Percentiles rank a stretch among this genome's conserved stretches.
These are phyloP conservation scores for Dendrocalamus latiflorus DNA, from an alignment of 202 grass and related monocot genomes.

Conservation along the genomic window DNA sequence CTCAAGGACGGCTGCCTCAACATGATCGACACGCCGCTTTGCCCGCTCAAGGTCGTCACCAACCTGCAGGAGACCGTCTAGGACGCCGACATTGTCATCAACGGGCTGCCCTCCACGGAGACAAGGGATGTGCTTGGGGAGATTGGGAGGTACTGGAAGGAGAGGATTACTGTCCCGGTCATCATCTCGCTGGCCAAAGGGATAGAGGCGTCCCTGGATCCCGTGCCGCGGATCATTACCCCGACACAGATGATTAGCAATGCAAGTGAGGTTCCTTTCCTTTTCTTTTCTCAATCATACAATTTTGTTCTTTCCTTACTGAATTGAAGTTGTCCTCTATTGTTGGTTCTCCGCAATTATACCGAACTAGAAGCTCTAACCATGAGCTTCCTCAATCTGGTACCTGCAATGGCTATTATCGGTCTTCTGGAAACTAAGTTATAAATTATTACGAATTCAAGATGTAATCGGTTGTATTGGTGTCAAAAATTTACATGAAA, in stretches of 20 bases:
- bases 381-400: background rate
- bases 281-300: background rate
- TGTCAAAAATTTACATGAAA: background rate
- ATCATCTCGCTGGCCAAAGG: slow-evolving; percentile 95
- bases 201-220: slow-evolving; percentile 84
- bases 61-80: too few species aligned
- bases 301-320: background rate
- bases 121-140: too few species aligned
- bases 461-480: background rate
- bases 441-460: background rate
- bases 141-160: slow-evolving; percentile 97
- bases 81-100: too few species aligned
- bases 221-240: slow-evolving; percentile 80
- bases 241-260: slow-evolving; percentile 93
- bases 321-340: background rate
- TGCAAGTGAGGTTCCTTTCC: slow-evolving; percentile 57
- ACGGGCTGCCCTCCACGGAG: too few species aligned
- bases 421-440: background rate
- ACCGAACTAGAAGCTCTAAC: background rate
- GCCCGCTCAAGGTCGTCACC: too few species aligned
- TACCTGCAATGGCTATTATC: background rate
- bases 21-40: too few species aligned
- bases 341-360: background rate
- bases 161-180: slow-evolving; percentile 60
- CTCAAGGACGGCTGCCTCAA: too few species aligned